phyloP scores from a whole-genome alignment of 768 basidiomycete species.

The Clavulina sp. region DNA sequence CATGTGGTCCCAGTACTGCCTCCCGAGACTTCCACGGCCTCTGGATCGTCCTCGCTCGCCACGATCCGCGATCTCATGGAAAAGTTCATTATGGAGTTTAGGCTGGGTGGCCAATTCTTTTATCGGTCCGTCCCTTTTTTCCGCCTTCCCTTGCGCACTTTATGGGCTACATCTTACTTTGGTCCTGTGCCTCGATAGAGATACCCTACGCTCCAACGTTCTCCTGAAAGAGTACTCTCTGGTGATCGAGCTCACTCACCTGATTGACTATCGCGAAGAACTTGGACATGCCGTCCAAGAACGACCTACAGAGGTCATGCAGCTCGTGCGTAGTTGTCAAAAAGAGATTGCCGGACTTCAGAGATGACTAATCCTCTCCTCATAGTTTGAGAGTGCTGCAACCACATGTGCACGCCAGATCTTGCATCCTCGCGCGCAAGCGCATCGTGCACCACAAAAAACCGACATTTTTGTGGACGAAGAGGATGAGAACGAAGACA shows the following conservation, averaged over 20 bases:
- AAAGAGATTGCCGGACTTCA: not conserved
- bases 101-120: conserved; percentile 78
- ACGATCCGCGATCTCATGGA: conserved; percentile 4
- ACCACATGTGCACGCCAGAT: conserved; percentile 70
- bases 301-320: conserved; percentile 72
- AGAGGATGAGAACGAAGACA: conserved; percentile 10
- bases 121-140: conserved; percentile 46
- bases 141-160: not conserved
- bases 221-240: conserved; percentile 76
- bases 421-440: conserved; percentile 57
- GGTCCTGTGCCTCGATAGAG: conserved; percentile 26
- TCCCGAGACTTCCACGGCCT: conserved; percentile 25
- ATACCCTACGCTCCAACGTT: conserved; percentile 77
- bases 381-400: conserved; percentile 81
- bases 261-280: conserved; percentile 73
- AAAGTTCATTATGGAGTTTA: conserved; percentile 76
- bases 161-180: conserved; percentile 8
- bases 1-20: conserved; percentile 69
- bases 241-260: conserved; percentile 66
- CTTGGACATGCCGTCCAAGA: conserved; percentile 84
- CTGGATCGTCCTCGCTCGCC: conserved; percentile 40
- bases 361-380: not conserved
- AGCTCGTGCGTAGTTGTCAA: conserved; percentile 40
- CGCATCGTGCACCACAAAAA: conserved; percentile 32
- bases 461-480: too few relatives aligned